A percentile compares a stretch with the other conserved stretches of the same genome.
Evolutionary conservation across 192 early-diverging fungal genomes (phyloP).

Genomic region (Haplosporangium gracile): DNA sequence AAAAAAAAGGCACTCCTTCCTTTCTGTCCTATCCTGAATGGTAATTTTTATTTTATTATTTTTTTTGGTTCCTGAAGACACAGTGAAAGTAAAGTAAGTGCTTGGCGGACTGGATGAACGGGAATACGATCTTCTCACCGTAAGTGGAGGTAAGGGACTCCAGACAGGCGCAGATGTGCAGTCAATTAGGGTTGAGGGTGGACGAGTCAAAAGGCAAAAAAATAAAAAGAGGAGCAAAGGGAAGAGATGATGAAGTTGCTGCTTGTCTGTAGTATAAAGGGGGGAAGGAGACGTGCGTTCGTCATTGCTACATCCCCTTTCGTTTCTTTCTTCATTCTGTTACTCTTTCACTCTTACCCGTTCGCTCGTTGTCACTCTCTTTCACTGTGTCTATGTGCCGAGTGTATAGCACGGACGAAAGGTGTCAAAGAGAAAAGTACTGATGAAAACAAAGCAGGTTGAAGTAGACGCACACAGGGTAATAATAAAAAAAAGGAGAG

Average conservation of each 20-base stretch:
- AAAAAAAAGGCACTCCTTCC: neutral
- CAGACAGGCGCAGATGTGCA: no score
- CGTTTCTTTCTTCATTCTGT: neutral
- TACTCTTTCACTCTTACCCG: neutral
- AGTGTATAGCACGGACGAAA: neutral
- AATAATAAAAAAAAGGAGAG: constrained; percentile 2
- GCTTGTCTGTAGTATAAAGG: neutral
- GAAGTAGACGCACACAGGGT: neutral
- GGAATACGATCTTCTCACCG: neutral
- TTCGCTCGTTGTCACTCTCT: neutral
- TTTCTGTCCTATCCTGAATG: neutral
- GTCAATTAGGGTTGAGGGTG: no score
- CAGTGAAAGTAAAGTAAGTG: neutral
- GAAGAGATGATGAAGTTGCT: neutral
- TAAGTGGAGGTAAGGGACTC: neutral
- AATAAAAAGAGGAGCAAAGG: neutral
- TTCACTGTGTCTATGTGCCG: neutral
- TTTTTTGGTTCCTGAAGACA: neutral
- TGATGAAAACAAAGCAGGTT: neutral
- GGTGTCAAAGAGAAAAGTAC: neutral
- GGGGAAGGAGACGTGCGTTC: neutral
- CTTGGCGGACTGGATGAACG: neutral
- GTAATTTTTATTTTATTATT: neutral
- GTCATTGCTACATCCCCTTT: neutral
- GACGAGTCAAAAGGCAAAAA: neutral